These are phyloP conservation scores for Cladosporium colombiae DNA, from an alignment of 2,329 filamentous ascomycete species.

Conservation along the genomic window DNA sequence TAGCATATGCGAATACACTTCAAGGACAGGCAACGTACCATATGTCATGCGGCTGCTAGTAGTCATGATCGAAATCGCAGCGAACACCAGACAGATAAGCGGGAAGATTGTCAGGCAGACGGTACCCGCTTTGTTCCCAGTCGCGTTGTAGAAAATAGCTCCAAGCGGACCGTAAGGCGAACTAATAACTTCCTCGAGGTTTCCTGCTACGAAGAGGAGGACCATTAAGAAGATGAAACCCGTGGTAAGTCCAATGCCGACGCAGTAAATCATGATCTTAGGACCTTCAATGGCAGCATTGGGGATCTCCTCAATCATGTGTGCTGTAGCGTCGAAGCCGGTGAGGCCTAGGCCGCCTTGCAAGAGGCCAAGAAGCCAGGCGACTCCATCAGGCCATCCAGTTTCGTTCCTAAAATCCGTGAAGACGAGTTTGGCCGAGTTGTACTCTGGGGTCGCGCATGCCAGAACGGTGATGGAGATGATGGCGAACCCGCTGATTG, in stretches of 20 bases:
- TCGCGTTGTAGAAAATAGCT: conserved; percentile 39
- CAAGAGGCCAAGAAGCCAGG: conserved; percentile 47
- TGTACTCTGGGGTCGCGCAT: conserved; percentile 65
- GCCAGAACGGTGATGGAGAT: conserved; percentile 70
- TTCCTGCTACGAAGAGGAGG: conserved; percentile 40
- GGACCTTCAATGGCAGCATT: conserved; percentile 39
- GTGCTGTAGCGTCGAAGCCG: conserved; percentile 56
- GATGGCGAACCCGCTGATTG: conserved; percentile 65
- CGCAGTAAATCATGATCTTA: conserved; percentile 37
- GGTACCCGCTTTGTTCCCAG: conserved; percentile 36
- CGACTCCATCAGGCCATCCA: conserved; percentile 42
- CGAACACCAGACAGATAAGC: conserved; percentile 38
- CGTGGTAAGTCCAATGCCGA: conserved; percentile 38
- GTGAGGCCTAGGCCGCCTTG: conserved; percentile 40
- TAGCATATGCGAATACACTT: background rate
- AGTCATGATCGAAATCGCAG: conserved; percentile 39
- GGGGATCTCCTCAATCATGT: conserved; percentile 49
- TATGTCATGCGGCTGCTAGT: conserved; percentile 41
- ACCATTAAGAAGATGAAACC: conserved; percentile 41
- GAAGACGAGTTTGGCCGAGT: conserved; percentile 66
- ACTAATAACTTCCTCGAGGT: conserved; percentile 34
- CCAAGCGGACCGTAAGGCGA: conserved; percentile 38
- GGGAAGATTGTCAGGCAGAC: conserved; percentile 41
- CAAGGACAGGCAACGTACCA: background rate
- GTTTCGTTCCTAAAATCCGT: conserved; percentile 63